Conservation (phyloP, 352 stramenopile species). For the Pythium grandisporangium region DNA sequence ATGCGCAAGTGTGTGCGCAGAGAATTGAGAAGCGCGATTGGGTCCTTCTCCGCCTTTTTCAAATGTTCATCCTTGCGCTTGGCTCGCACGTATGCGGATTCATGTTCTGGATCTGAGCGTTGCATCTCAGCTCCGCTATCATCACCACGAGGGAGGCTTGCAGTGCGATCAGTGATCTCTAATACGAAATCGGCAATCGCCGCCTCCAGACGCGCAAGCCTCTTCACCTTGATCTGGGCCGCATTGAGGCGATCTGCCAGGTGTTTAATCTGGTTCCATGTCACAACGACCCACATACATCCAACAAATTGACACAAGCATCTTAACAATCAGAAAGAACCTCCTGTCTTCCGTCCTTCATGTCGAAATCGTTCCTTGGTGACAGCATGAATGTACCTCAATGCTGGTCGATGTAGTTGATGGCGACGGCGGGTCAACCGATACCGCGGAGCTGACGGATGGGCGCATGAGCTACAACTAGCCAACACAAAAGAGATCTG, state of each 20-base stretch:
- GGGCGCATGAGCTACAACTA: no score
- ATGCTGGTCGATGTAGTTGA: no score
- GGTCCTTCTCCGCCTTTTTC: constrained; percentile 45
- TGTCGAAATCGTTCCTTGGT: no score
- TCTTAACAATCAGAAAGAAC: no score
- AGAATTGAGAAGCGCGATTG: constrained; percentile 57
- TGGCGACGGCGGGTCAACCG: no score
- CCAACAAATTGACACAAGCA: no score
- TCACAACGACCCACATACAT: no score
- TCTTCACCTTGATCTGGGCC: constrained; percentile 59
- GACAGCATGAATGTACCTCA: no score
- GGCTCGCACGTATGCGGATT: constrained; percentile 21
- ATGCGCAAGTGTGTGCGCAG: constrained; percentile 62
- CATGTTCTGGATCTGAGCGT: not conserved
- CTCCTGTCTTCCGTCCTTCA: no score
- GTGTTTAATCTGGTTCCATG: constrained; percentile 35
- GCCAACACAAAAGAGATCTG: no score
- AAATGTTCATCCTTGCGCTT: constrained; percentile 52
- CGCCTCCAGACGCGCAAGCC: constrained; percentile 45
- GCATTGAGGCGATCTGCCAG: constrained; percentile 49
- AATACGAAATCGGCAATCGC: constrained; percentile 67
- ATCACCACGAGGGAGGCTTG: constrained; percentile 1
- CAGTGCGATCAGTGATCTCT: constrained; percentile 48
- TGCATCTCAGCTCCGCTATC: not conserved
- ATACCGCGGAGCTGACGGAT: no score